Evolutionary conservation across 768 basidiomycete genomes (phyloP), one percentile per base, ranked within the genome.

Genomic region (Zangia roseola): DNA sequence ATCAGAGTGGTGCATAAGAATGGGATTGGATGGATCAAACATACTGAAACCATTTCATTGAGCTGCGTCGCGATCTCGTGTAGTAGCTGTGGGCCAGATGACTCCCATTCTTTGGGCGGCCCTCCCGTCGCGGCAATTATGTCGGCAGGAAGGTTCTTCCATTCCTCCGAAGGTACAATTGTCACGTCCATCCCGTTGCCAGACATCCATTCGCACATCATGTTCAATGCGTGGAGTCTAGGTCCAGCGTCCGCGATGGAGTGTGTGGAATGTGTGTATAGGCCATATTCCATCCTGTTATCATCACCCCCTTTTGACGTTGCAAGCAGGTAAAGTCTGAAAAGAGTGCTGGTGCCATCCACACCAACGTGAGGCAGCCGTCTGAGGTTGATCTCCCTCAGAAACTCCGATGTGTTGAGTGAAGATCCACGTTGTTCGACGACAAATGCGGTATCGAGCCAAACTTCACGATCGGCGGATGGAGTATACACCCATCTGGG

Each of bases 61-160:
- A 6, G 12, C 24, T 56, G 45, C 13, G 47, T 43, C 8, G 42
- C 33, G 0, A 51, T 39, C 9, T 59, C 59, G 12, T 49, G 46
- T 19, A 63, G 23, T 23, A 65, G 52, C 24, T 12, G 41, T 9
- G 6, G 20, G 13, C 60, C 63, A 2, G 14, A 38, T 4, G 45
- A 46, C 10, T 36, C 46, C 62, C 64, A 65, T n/a, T 46, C 54
- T 3, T 48, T n/a, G 16, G 40, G 47, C 10, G 30, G 45, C 9
- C 62, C 61, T 13, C 64, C 62, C 0, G 48, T 66, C 2, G 62
- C 64, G 23, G 47, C 49, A 21, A 64, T 50, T 6, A 58, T 61
- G 19, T 65, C 64, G 8, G 51, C 50, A 1, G 64, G 64, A 12
- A 63, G 58, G 37, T 63, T 55, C 20, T 50, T 57, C 61, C 61